These are phyloP conservation scores for Gynandropsis gynandra DNA, from an alignment of 345 rosid genomes.

Conservation along the genomic window DNA sequence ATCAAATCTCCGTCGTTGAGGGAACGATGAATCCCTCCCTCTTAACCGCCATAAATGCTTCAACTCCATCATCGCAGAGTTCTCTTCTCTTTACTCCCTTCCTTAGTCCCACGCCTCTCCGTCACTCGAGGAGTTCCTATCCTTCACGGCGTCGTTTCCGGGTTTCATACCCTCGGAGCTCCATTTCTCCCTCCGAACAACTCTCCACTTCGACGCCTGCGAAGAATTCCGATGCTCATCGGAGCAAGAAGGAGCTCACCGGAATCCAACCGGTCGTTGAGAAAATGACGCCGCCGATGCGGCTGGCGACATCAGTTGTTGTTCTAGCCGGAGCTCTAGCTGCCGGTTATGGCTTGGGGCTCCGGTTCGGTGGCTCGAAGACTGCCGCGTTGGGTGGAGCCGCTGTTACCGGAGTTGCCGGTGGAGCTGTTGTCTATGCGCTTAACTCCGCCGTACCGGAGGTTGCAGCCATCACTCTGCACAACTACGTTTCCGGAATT, in stretches of 20 bases:
- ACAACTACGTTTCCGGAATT: slow-evolving; percentile 57
- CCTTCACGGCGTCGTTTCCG: slow-evolving; percentile 35
- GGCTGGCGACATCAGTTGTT: slow-evolving; percentile 59
- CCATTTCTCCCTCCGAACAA: slow-evolving; percentile 30
- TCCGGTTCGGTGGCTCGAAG: slow-evolving; percentile 44
- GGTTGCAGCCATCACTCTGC: slow-evolving; percentile 72
- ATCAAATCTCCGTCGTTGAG: too few species aligned
- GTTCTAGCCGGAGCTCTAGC: too few species aligned
- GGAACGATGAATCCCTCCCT: too few species aligned
- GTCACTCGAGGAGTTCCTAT: slow-evolving; percentile 24
- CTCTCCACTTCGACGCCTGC: slow-evolving; percentile 12
- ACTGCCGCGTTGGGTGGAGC: slow-evolving; percentile 73
- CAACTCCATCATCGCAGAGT: too few species aligned
- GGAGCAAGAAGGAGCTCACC: slow-evolving; percentile 61
- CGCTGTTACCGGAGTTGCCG: slow-evolving; percentile 61
- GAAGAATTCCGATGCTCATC: slow-evolving; percentile 33
- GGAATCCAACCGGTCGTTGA: slow-evolving; percentile 73
- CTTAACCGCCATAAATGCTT: slow-evolving; percentile 18
- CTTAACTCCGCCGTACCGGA: slow-evolving; percentile 70
- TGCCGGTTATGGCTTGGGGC: too few species aligned
- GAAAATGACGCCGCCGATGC: slow-evolving; percentile 55
- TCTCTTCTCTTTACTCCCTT: too few species aligned
- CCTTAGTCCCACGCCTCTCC: slow-evolving; percentile 31
- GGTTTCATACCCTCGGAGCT: slow-evolving; percentile 34
- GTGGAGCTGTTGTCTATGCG: slow-evolving; percentile 66